phyloP scores from a whole-genome alignment of 768 basidiomycete species.

The Baorangia bicolor region DNA sequence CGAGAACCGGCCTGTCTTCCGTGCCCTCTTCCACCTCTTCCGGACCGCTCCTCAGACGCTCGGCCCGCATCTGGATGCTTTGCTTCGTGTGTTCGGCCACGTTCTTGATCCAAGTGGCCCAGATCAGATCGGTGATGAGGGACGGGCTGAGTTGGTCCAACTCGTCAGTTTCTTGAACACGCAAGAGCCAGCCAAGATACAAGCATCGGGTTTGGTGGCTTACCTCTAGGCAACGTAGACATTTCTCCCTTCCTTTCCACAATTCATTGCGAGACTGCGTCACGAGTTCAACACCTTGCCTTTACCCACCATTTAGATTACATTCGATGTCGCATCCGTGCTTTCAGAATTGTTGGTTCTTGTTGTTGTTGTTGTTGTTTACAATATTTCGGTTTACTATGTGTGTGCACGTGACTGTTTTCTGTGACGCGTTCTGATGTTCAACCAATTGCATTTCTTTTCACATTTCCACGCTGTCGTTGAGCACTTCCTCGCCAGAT shows the following conservation, averaged over 20 bases:
- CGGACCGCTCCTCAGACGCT: conserved; percentile 68
- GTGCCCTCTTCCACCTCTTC: conserved; percentile 86
- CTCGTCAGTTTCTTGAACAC: conserved; percentile 70
- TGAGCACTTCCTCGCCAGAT: conserved; percentile 5
- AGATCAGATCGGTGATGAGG: conserved; percentile 82
- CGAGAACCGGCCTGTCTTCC: conserved; percentile 89
- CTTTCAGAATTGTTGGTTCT: conserved; percentile 5
- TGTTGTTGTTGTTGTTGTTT: conserved; percentile 6
- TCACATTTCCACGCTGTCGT: background rate
- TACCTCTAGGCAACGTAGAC: conserved; percentile 48
- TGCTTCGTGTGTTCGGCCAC: conserved; percentile 76
- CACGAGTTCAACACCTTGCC: background rate
- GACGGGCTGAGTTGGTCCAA: conserved; percentile 70
- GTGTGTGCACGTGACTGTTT: conserved; percentile 28
- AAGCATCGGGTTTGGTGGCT: conserved; percentile 67
- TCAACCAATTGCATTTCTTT: conserved; percentile 16
- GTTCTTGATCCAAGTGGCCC: conserved; percentile 74
- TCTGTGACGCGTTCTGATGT: conserved; percentile 14
- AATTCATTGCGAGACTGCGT: background rate
- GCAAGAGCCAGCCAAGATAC: conserved; percentile 76
- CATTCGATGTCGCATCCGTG: conserved; percentile 13
- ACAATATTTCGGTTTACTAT: conserved; percentile 11
- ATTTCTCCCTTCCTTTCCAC: background rate
- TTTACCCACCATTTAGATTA: conserved; percentile 23
- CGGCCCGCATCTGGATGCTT: conserved; percentile 70